Evolutionary conservation across 108 stramenopile species (phyloP), one percentile per base, ranked within the genome.

Genomic region (Fragilariopsis cylindrus): DNA sequence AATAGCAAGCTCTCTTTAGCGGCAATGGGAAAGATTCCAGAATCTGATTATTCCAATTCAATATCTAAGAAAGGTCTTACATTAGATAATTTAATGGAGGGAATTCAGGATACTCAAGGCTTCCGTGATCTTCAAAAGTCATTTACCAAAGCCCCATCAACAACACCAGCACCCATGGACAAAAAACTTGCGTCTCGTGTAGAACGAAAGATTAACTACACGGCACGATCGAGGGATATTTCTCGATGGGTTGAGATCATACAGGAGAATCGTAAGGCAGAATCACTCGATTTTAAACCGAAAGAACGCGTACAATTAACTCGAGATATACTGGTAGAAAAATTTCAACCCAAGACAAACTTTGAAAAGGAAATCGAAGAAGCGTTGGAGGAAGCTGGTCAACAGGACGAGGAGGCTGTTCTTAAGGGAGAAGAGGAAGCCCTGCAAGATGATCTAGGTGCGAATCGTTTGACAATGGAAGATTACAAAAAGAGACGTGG

Each of bases 401-500:
- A 93, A 75, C 81, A 87, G 62, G 87, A 92, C 53, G 97, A 97
- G 69, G 82, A 85, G 70, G 84, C 81, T 15, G 78, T 94, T 67
- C 65, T 81, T n/a, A 84, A 87, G 72, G 92, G 87, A 70, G 82
- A 87, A 74, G 78, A 82, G 76, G 58, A 71, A 80, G 58, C 79
- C 40, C 74, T 85, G 57, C 57, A 78, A 49, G 95, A 96, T 63
- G 95, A 94, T 73, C 82, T 98, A 41, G 96, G 93, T 11, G 82
- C 83, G n/a, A 91, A 88, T 81, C 84, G 77, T 53, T 77, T 96
- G 40, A 91, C 96, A 54, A 69, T 90, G 62, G 94, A 96, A 76
- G 97, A 98, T 79, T 93, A 96, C 65, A 87, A 92, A 64, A 93
- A 95, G 76, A 79, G 97, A 39, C 95, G 96, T 21, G 94, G 92